Base-by-base conservation (phyloP, 345 rosid genomes). In the Syzygium oleosum region DNA sequence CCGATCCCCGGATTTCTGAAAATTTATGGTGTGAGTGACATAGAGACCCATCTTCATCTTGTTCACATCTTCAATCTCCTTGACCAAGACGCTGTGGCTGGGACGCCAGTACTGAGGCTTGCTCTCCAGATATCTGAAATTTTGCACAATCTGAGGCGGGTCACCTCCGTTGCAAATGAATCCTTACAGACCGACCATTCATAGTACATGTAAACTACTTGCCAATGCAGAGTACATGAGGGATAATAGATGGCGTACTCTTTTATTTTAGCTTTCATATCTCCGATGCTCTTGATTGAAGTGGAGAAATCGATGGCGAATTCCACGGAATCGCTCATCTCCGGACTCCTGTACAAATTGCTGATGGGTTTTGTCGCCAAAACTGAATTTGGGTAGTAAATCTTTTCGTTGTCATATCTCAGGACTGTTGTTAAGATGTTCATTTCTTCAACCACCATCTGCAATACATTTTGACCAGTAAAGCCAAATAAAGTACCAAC, bases 401-500 rank as follows among this genome's bases (percentile, higher is more conserved):
- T 92, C 90, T 94, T 96, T 90, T 95, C 95, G 51, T 94, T 95
- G 92, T 96, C 92, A 46, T 88, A 94, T 89, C 92, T 93, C 91
- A 96, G 88, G 90, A 96, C 91, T 3, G 97, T 95, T 2, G 96
- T 88, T 84, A 94, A 84, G 84, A 96, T 89, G 89, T 96, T 94
- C 95, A 95, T 93, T 88, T 95, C 98, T 90, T 95, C 97, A 7
- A 94, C 96, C 31, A 92, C 79, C 95, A 95, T 89, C 98, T 95
- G 94, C 83, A 68, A 34, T 34, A 34, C 2, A 34, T 17, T 68
- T 68, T 9, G 80, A 68, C 9, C 25, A 68, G 46, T 38, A 17
- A 34, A 68, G 46, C 38, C 41, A 17, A 2, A 68, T 34, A 17
- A 68, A 9, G 23, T 68, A 34, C 14, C 25, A 6, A 34, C 9